Percentiles rank a stretch among this genome's conserved stretches.
Conservation (phyloP, 345 rosid species). For the Gossypium turneri region DNA sequence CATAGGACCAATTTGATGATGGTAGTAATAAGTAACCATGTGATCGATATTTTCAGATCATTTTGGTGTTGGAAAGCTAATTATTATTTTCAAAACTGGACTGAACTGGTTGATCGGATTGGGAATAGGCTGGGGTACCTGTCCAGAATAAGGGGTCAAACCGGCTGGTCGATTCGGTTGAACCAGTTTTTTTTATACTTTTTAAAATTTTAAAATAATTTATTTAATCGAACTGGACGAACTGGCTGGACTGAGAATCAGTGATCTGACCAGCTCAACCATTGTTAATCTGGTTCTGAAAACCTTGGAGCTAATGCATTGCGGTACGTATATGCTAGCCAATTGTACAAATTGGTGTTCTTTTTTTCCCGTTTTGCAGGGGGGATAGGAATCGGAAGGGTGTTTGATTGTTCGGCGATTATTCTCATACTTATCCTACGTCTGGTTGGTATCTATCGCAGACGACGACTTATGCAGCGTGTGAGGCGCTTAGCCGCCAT, state of each 20-base stretch:
- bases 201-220: too few relatives aligned
- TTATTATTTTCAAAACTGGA: too few relatives aligned
- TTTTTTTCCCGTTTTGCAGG: constrained; percentile 15
- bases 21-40: neutral
- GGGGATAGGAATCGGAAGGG: constrained; percentile 45
- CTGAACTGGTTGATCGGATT: too few relatives aligned
- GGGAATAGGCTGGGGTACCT: too few relatives aligned
- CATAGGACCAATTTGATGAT: neutral
- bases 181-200: too few relatives aligned
- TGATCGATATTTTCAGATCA: too few relatives aligned
- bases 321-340: neutral
- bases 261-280: too few relatives aligned
- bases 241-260: too few relatives aligned
- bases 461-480: constrained; percentile 52
- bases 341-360: neutral
- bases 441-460: constrained; percentile 47
- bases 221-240: too few relatives aligned
- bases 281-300: too few relatives aligned
- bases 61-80: neutral
- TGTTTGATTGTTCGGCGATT: constrained; percentile 59
- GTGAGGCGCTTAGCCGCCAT: constrained; percentile 53
- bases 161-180: too few relatives aligned
- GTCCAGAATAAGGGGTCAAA: too few relatives aligned
- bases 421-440: constrained; percentile 53
- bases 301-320: neutral